Evolutionary conservation across 768 basidiomycete genomes (phyloP).

Genomic region (Serendipita sp.): DNA sequence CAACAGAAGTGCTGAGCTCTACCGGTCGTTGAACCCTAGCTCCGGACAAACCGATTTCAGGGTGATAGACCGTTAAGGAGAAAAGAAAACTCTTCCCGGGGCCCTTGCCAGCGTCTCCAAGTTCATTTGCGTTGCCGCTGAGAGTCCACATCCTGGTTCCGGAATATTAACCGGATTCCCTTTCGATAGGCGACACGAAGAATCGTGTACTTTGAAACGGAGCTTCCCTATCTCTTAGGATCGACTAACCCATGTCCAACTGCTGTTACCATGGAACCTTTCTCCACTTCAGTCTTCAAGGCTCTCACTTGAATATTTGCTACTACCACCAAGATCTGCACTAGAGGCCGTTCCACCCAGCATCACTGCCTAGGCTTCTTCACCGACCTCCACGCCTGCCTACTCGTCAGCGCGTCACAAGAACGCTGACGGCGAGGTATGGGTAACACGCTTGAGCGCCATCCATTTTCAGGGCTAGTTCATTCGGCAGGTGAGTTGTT

Average conservation of each 20-base stretch:
- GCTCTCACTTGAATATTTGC: constrained; percentile 78
- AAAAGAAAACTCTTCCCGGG: constrained; percentile 69
- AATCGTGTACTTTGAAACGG: constrained; percentile 53
- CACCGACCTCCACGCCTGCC: constrained; percentile 63
- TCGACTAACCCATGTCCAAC: constrained; percentile 77
- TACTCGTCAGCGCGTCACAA: constrained; percentile 58
- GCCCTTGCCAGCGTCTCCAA: constrained; percentile 44
- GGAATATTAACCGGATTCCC: constrained; percentile 67
- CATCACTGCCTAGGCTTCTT: constrained; percentile 65
- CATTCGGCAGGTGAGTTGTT: constrained; percentile 83
- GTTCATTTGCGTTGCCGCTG: constrained; percentile 55
- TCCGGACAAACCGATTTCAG: constrained; percentile 62
- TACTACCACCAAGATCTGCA: constrained; percentile 82
- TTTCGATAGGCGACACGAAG: constrained; percentile 52
- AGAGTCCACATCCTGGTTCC: constrained; percentile 57
- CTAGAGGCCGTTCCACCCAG: constrained; percentile 62
- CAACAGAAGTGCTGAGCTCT: constrained; percentile 56
- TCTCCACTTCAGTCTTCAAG: constrained; percentile 80
- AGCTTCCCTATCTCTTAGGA: constrained; percentile 65
- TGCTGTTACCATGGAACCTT: constrained; percentile 78
- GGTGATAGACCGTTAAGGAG: constrained; percentile 57
- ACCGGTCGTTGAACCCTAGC: constrained; percentile 56
- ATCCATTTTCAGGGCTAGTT: constrained; percentile 86
- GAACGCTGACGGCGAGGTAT: constrained; percentile 65
- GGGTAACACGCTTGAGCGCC: constrained; percentile 76